phyloP scores from a whole-genome alignment of 2,329 filamentous ascomycete genomes.

The Gyromitra esculenta region DNA sequence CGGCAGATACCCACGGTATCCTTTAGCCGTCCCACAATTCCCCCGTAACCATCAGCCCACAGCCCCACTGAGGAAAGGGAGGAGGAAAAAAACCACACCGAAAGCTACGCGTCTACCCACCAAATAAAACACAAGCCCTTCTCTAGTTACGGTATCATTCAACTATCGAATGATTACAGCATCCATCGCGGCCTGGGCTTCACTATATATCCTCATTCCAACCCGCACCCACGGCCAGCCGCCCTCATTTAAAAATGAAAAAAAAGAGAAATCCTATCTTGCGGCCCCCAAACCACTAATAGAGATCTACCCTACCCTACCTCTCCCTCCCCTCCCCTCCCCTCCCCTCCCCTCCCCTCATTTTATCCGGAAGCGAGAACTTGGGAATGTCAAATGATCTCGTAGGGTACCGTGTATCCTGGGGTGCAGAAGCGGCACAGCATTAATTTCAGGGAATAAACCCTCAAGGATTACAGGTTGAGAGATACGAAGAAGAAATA shows the following conservation, averaged over 20 bases:
- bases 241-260: too few species aligned
- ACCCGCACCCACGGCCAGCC: too few species aligned
- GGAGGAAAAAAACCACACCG: too few species aligned
- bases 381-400: constrained; percentile 39
- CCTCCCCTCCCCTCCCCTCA: not conserved
- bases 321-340: not conserved
- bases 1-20: not conserved
- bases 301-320: not conserved
- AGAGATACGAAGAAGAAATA: not conserved
- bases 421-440: constrained; percentile 16
- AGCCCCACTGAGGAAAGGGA: not conserved
- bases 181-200: too few species aligned
- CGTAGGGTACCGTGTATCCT: not conserved
- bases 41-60: not conserved
- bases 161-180: too few species aligned
- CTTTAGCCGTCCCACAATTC: not conserved
- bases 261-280: too few species aligned
- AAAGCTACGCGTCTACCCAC: too few species aligned
- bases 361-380: constrained; percentile 32
- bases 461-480: not conserved
- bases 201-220: too few species aligned
- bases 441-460: not conserved
- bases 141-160: not conserved
- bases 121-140: too few species aligned
- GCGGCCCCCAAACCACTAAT: too few species aligned